phyloP scores from a whole-genome alignment of 441 rosid genomes.

The Iberis amara region DNA sequence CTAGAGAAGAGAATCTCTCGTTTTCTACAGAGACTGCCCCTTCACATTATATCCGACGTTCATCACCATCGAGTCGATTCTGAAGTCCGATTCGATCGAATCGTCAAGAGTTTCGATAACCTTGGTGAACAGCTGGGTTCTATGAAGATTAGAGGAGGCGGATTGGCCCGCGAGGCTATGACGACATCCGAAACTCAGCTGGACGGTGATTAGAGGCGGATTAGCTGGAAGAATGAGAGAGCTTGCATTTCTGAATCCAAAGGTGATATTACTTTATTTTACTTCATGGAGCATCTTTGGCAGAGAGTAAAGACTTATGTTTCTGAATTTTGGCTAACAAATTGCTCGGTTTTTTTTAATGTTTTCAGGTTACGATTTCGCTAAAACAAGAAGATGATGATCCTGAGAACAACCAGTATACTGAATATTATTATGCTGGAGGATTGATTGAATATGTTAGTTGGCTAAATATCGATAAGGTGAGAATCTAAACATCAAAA shows the following conservation, averaged over 20 bases:
- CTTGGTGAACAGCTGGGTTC: slow-evolving; percentile 48
- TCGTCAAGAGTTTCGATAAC: slow-evolving; percentile 35
- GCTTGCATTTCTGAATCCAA: no score
- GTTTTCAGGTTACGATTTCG: slow-evolving; percentile 53
- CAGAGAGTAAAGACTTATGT: no score
- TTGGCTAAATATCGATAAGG: not conserved
- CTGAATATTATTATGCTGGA: slow-evolving; percentile 35
- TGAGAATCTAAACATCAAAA: slow-evolving; percentile 3
- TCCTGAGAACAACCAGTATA: slow-evolving; percentile 42
- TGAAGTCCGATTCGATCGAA: slow-evolving; percentile 46
- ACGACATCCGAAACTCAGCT: slow-evolving; percentile 38
- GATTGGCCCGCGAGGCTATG: slow-evolving; percentile 50
- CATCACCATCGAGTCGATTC: slow-evolving; percentile 48
- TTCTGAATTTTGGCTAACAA: no score
- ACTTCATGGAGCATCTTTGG: no score
- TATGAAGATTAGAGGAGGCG: slow-evolving; percentile 60
- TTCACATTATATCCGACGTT: slow-evolving; percentile 55
- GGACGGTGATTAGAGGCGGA: slow-evolving; percentile 20
- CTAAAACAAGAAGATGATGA: slow-evolving; percentile 44
- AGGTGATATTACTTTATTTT: no score
- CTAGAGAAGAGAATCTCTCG: slow-evolving; percentile 39
- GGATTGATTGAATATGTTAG: not conserved
- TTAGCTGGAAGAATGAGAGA: no score
- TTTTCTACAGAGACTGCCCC: slow-evolving; percentile 35
- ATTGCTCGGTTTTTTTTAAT: not conserved